Evolutionary conservation across 345 rosid genomes (phyloP).

Genomic region (Gossypium sturtianum): DNA sequence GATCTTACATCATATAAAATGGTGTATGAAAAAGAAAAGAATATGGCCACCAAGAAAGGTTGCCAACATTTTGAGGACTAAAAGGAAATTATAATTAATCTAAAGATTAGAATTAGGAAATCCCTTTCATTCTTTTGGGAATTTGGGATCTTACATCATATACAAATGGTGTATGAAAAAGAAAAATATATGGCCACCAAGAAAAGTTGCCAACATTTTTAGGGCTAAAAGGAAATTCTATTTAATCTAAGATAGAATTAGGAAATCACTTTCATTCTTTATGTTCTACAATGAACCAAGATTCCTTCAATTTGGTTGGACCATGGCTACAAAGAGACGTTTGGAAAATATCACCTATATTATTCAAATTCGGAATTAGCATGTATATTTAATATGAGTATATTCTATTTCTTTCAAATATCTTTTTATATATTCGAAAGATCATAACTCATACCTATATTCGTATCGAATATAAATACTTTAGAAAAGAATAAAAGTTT

Average conservation of each 20-base stretch:
- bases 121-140: background rate
- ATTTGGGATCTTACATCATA: slow-evolving; percentile 5
- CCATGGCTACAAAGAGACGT: background rate
- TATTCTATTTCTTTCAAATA: too few species aligned
- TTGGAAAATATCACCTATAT: background rate
- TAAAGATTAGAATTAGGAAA: background rate
- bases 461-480: too few species aligned
- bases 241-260: background rate
- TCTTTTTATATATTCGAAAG: too few species aligned
- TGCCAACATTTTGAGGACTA: background rate
- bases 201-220: background rate
- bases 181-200: background rate
- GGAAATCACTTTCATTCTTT: background rate
- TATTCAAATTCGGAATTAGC: background rate
- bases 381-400: too few species aligned
- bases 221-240: background rate
- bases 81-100: background rate
- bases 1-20: slow-evolving; percentile 1
- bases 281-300: background rate
- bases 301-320: background rate
- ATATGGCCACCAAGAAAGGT: background rate
- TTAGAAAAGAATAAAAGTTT: background rate
- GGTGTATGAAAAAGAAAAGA: background rate
- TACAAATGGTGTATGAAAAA: background rate
- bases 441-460: too few species aligned